Conservation (phyloP, 2,329 filamentous ascomycete genomes). For the Rhexocercosporidium sp. region DNA sequence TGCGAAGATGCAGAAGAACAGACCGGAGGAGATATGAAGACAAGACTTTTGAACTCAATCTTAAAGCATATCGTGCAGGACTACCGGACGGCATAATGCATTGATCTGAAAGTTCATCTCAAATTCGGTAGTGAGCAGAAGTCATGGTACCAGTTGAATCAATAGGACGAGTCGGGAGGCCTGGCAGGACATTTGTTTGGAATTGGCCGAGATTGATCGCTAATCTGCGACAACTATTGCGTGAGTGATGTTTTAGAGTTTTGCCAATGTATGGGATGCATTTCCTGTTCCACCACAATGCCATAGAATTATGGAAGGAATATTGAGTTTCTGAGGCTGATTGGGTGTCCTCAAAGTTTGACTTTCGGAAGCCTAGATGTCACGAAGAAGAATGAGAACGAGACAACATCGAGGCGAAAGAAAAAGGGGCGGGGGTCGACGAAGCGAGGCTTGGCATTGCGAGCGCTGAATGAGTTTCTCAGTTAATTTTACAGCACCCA, state of each 20-base stretch:
- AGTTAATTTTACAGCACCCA: background rate
- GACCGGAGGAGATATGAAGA: background rate
- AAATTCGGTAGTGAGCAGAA: background rate
- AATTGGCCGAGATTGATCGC: background rate
- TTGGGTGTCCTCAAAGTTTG: background rate
- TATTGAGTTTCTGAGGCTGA: too few relatives aligned
- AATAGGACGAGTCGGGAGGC: slow-evolving; percentile 1
- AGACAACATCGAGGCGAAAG: background rate
- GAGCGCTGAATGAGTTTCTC: background rate
- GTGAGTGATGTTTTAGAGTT: slow-evolving; percentile 10
- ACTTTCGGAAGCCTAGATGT: background rate
- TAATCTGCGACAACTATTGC: slow-evolving; percentile 6
- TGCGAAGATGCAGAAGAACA: background rate
- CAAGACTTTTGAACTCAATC: background rate
- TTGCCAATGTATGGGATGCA: slow-evolving; percentile 1
- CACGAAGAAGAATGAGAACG: background rate
- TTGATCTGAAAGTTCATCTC: slow-evolving; percentile 17
- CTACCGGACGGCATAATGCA: slow-evolving; percentile 8
- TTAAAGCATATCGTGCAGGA: slow-evolving; percentile 4
- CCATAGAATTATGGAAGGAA: too few relatives aligned
- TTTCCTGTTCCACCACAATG: background rate
- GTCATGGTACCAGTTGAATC: background rate
- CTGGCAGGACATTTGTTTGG: too few relatives aligned
- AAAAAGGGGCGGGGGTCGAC: background rate
- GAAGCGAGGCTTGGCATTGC: background rate